Evolutionary conservation across 163 green algal genomes (phyloP).

Genomic region (Chlamydomonas reinhardtii): DNA sequence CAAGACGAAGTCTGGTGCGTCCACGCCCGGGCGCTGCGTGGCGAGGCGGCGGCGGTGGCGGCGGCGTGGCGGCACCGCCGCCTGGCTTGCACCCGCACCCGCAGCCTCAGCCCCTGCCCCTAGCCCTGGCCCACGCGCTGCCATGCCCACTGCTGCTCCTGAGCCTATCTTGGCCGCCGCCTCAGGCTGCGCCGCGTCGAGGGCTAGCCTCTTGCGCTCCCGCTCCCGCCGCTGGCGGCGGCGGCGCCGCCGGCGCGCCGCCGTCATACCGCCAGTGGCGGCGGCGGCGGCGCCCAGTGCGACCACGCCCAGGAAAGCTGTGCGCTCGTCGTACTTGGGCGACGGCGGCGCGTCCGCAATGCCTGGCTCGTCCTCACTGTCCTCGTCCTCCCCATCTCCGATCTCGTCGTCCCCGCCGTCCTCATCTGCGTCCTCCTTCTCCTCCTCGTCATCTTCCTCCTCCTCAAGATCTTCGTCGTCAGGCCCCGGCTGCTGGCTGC

Average conservation of each 20-base stretch:
- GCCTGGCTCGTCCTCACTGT: conserved; percentile 32
- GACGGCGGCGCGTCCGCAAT: conserved; percentile 65
- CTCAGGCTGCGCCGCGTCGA: background rate
- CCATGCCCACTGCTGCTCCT: too few relatives aligned
- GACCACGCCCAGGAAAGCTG: conserved; percentile 75
- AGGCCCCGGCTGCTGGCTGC: background rate
- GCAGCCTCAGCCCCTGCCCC: background rate
- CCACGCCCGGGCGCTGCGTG: background rate
- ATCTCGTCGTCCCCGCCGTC: conserved; percentile 13
- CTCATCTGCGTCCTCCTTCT: background rate
- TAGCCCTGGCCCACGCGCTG: too few relatives aligned
- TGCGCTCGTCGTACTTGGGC: conserved; percentile 91
- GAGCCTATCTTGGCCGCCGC: background rate
- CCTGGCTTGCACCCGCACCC: background rate
- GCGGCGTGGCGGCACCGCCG: background rate
- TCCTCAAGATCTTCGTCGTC: too few relatives aligned
- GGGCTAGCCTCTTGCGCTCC: background rate
- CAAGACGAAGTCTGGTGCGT: background rate
- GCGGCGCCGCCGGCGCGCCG: background rate
- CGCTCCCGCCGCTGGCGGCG: background rate
- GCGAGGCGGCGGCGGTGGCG: conserved; percentile 36
- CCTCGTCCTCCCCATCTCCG: conserved; percentile 9
- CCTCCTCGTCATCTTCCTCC: background rate
- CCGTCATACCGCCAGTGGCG: background rate
- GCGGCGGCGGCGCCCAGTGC: background rate